Conservation (phyloP, 2,329 filamentous ascomycete species). For the Nigrospora osmanthi region DNA sequence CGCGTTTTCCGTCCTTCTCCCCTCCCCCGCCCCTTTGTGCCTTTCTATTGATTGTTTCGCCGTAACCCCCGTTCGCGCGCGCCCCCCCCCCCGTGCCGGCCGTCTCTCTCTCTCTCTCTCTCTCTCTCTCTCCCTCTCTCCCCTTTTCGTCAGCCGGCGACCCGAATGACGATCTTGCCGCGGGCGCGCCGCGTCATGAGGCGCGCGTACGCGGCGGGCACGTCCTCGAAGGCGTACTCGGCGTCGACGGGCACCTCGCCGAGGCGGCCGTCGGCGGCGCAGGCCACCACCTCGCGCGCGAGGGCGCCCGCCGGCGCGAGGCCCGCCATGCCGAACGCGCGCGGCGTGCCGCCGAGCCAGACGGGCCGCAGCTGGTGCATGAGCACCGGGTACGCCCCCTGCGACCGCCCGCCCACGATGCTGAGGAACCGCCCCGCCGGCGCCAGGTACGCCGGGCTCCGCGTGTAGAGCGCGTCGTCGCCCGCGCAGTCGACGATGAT, state of each 20-base stretch:
- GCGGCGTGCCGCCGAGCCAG: constrained; percentile 21
- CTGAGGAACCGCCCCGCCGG: constrained; percentile 12
- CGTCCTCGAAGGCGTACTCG: constrained; percentile 20
- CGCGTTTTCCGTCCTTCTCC: too few species aligned
- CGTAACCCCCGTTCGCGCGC: too few species aligned
- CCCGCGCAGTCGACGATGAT: constrained; percentile 5
- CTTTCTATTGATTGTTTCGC: too few species aligned
- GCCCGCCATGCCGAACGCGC: constrained; percentile 19
- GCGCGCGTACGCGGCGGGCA: constrained; percentile 21
- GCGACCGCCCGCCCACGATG: constrained; percentile 22
- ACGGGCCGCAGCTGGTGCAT: constrained; percentile 22
- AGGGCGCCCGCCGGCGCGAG: constrained; percentile 16
- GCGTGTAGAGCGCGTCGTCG: constrained; percentile 1
- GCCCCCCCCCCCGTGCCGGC: too few species aligned
- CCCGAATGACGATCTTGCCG: constrained; percentile 23
- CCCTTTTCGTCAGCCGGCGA: constrained; percentile 2
- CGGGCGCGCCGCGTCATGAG: constrained; percentile 20
- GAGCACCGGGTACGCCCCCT: constrained; percentile 19
- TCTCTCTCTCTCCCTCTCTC: too few species aligned
- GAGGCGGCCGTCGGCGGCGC: constrained; percentile 17
- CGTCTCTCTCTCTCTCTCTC: too few species aligned
- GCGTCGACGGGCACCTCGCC: constrained; percentile 20
- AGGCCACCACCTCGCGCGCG: constrained; percentile 16
- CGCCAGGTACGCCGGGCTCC: constrained; percentile 1
- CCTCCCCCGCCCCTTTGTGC: too few species aligned